Evolutionary conservation across 176 grass and related monocot genomes (phyloP).

Genomic region (Eleusine indica): DNA sequence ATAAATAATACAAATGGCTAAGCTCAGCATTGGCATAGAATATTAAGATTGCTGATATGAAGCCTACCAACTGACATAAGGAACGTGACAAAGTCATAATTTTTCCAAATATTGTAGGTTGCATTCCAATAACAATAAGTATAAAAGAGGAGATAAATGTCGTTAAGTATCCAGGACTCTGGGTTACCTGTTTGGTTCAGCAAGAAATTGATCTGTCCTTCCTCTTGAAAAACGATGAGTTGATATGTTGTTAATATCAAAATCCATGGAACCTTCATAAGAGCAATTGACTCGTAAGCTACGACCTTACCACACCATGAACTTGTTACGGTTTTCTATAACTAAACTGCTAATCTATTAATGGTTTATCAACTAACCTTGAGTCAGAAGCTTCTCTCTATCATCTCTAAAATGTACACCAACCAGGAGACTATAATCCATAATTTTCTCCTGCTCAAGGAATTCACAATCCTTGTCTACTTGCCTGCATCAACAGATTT

Average conservation of each 20-base stretch:
- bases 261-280: slow-evolving; percentile 54
- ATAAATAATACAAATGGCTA: slow-evolving; percentile 6
- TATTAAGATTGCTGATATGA: slow-evolving; percentile 30
- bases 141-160: slow-evolving; percentile 12
- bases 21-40: background rate
- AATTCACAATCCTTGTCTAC: slow-evolving; percentile 97
- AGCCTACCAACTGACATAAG: slow-evolving; percentile 15
- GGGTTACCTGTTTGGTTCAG: slow-evolving; percentile 73
- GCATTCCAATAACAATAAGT: slow-evolving; percentile 18
- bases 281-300: slow-evolving; percentile 43
- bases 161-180: background rate
- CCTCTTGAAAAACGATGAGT: slow-evolving; percentile 60
- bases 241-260: slow-evolving; percentile 38
- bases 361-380: slow-evolving; percentile 62
- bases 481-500: slow-evolving; percentile 66
- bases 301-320: slow-evolving; percentile 30
- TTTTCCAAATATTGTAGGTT: slow-evolving; percentile 1
- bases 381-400: slow-evolving; percentile 48
- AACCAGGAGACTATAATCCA: slow-evolving; percentile 98
- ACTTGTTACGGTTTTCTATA: background rate
- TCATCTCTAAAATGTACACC: slow-evolving; percentile 84
- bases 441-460: slow-evolving; percentile 96
- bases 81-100: slow-evolving; percentile 23
- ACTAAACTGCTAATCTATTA: slow-evolving; percentile 3
- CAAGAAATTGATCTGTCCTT: slow-evolving; percentile 53